Percentiles rank a stretch among this genome's conserved stretches.
Evolutionary conservation across 805 yeast species (phyloP).

Genomic region (Ogataea parapolymorpha): DNA sequence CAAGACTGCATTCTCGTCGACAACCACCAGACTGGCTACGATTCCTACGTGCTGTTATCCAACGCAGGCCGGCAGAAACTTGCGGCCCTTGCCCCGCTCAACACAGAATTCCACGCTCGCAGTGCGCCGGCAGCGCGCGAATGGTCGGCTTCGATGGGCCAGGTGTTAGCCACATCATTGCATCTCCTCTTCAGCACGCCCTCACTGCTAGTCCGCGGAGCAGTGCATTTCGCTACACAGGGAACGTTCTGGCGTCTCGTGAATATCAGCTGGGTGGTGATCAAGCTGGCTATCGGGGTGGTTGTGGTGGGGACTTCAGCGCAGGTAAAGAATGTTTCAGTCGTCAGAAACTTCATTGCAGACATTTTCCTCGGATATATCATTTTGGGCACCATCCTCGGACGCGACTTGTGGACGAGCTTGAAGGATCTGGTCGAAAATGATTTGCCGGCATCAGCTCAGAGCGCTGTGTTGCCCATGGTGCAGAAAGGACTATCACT

Average conservation of each 20-base stretch:
- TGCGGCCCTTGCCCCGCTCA: slow-evolving; percentile 13
- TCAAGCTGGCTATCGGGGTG: slow-evolving; percentile 7
- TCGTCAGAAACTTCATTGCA: background rate
- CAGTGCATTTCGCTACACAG: slow-evolving; percentile 12
- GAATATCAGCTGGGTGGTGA: slow-evolving; percentile 4
- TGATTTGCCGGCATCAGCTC: background rate
- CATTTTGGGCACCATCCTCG: background rate
- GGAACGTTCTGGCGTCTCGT: slow-evolving; percentile 17
- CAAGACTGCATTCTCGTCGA: slow-evolving; percentile 44
- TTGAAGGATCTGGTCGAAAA: background rate
- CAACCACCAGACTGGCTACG: slow-evolving; percentile 22
- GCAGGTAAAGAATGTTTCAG: background rate
- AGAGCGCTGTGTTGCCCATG: background rate
- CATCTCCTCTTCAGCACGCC: background rate
- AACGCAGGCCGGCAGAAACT: slow-evolving; percentile 36
- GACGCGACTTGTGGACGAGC: background rate
- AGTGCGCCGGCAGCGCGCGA: background rate
- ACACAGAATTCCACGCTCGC: slow-evolving; percentile 1
- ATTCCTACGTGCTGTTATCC: slow-evolving; percentile 39
- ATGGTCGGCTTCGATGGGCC: background rate
- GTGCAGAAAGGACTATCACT: background rate
- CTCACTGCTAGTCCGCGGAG: background rate
- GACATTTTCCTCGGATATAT: background rate
- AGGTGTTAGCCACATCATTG: background rate
- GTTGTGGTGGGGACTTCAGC: background rate